Conservation (phyloP, 164 flowering plant genomes). For the Vitis labrusca region DNA sequence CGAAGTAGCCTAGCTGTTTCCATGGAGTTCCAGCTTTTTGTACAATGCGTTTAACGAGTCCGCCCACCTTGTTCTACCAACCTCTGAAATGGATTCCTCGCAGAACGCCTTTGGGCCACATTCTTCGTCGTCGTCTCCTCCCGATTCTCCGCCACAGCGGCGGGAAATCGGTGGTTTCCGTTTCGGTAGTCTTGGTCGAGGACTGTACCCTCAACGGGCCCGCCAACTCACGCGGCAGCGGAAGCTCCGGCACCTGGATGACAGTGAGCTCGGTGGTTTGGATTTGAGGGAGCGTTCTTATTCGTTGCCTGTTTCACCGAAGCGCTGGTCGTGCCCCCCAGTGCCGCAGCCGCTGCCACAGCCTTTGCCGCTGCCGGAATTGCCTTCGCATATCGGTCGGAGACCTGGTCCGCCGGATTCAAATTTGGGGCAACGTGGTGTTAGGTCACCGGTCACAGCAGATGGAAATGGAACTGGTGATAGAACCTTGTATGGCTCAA, state of each 20-base stretch:
- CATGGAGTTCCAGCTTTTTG: too few species aligned
- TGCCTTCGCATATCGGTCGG: neutral
- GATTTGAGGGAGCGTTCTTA: neutral
- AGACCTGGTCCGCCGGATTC: neutral
- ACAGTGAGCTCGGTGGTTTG: slow-evolving; percentile 36
- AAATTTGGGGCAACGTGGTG: neutral
- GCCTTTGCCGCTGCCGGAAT: slow-evolving; percentile 44
- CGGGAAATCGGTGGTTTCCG: too few species aligned
- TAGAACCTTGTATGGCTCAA: neutral
- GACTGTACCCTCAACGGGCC: too few species aligned
- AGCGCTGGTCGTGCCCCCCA: slow-evolving; percentile 29
- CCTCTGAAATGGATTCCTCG: too few species aligned
- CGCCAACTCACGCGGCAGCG: slow-evolving; percentile 34
- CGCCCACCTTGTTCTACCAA: too few species aligned
- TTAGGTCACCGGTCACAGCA: neutral
- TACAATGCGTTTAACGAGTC: too few species aligned
- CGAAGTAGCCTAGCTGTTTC: too few species aligned
- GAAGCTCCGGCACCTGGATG: slow-evolving; percentile 35
- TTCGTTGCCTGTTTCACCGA: slow-evolving; percentile 27
- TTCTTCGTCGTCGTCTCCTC: too few species aligned
- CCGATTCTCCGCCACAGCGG: too few species aligned
- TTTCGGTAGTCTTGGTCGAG: too few species aligned
- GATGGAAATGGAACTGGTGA: neutral
- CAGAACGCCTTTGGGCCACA: too few species aligned
- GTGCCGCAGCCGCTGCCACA: slow-evolving; percentile 47